Conservation (phyloP, 2,329 filamentous ascomycete species). For the Paecilomyces fulvus region DNA sequence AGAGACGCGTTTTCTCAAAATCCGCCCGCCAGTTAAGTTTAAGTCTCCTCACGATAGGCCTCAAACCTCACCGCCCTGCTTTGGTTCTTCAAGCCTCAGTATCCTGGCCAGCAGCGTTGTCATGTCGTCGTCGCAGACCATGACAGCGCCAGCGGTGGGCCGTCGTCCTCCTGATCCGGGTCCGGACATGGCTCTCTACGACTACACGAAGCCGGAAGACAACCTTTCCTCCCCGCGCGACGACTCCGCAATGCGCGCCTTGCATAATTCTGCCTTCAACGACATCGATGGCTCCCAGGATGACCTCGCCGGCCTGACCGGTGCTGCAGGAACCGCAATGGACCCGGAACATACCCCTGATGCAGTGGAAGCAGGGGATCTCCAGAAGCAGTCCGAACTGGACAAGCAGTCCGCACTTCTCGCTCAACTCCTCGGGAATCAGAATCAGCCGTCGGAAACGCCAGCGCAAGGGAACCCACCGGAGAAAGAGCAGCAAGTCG, state of each 20-base stretch:
- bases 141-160: slow-evolving; percentile 40
- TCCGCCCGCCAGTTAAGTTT: slow-evolving; percentile 5
- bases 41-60: slow-evolving; percentile 8
- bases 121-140: slow-evolving; percentile 40
- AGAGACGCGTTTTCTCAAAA: not conserved
- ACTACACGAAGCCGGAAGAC: slow-evolving; percentile 21
- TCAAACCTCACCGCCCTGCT: slow-evolving; percentile 16
- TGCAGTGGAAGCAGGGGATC: slow-evolving; percentile 13
- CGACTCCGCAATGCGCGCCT: slow-evolving; percentile 30
- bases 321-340: slow-evolving; percentile 16
- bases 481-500: slow-evolving; percentile 1
- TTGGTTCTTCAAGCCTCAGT: slow-evolving; percentile 14
- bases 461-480: slow-evolving; percentile 10
- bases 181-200: slow-evolving; percentile 31
- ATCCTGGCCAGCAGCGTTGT: slow-evolving; percentile 23
- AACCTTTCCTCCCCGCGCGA: slow-evolving; percentile 20
- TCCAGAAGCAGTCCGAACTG: slow-evolving; percentile 19
- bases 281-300: slow-evolving; percentile 15
- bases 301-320: slow-evolving; percentile 18
- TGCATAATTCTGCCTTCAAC: slow-evolving; percentile 27
- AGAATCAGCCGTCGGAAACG: slow-evolving; percentile 15
- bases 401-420: slow-evolving; percentile 34
- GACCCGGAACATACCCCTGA: slow-evolving; percentile 19
- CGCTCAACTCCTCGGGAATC: slow-evolving; percentile 33
- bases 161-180: slow-evolving; percentile 37